Base-by-base conservation (phyloP, 306 rosid genomes). In the Vigna mungo region DNA sequence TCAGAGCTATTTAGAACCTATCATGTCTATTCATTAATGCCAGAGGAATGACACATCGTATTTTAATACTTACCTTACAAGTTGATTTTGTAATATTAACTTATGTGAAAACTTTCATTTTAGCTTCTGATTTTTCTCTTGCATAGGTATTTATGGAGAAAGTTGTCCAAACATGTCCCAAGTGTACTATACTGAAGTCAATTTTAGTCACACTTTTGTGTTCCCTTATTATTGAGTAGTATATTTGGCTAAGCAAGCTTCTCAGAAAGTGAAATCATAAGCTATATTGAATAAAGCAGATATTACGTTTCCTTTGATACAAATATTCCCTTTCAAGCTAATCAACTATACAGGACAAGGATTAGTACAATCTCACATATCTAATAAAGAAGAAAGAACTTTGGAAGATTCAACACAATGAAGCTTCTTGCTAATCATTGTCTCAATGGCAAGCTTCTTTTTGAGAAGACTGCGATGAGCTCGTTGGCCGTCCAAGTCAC, bases 401-500 rank as follows among this genome's bases (percentile, higher is more conserved):
- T 6, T 32, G 32, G 17, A 25, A 65, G 17, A 67, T 47, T 47
- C 9, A 58, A 65, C 39, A 18, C 62, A 44, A 58, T 75, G 72
- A 68, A 65, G 17, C 23, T 71, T 72, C 34, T 64, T 66, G 13
- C 32, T 16, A 48, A 51, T 68, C 59, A 59, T 67, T 77, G 64
- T 44, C 60, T 48, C 61, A 56, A 70, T 41, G 78, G 69, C 36
- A 74, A 63, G 63, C 44, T 78, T 63, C 66, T 36, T 53, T 67
- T 68, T 65, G 83, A 71, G 71, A 87, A 63, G 9, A 87, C 85
- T 53, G 88, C 81, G 65, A 87, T 53, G 47, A 91, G 92, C 64
- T 91, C 92, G 21, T 76, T 72, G 10, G 98, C 97, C 27, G 98
- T 91, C 98, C 97, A 91, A 21, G 97, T 93, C 79, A 91, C 89